Percentiles rank a stretch among this genome's conserved stretches.
These are phyloP conservation scores for Neoscytalidium dimidiatum DNA, from an alignment of 2,329 filamentous ascomycete genomes.

Conservation along the genomic window DNA sequence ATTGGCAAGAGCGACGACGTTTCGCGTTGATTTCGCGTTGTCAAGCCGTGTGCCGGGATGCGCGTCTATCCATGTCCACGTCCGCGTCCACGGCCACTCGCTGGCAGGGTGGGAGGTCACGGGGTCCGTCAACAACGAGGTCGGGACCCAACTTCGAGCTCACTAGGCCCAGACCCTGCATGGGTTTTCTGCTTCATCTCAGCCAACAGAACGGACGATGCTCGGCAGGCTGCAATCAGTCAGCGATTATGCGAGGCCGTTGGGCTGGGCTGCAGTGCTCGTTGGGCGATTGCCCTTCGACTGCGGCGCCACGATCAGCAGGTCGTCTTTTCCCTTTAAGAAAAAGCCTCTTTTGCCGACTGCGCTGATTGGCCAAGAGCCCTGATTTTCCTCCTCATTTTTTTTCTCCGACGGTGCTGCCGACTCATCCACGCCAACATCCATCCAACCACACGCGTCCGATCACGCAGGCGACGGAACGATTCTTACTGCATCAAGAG, in stretches of 20 bases:
- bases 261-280: not conserved
- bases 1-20: not conserved
- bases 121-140: not conserved
- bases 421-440: not conserved
- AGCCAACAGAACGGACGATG: not conserved
- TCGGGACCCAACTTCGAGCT: not conserved
- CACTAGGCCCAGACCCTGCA: not conserved
- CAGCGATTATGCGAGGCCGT: slow-evolving; percentile 12
- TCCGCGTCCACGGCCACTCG: too few relatives aligned
- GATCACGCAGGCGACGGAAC: not conserved
- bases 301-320: not conserved
- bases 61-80: too few relatives aligned
- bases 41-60: not conserved
- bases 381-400: not conserved
- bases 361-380: not conserved
- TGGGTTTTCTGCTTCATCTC: not conserved
- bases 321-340: not conserved
- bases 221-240: not conserved
- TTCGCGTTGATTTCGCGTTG: not conserved
- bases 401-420: not conserved
- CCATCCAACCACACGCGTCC: not conserved
- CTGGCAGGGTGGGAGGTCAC: too few relatives aligned
- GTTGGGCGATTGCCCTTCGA: not conserved
- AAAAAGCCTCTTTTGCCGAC: not conserved
- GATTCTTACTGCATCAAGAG: not conserved